Percentiles rank a stretch among this genome's conserved stretches.
phyloP scores from a whole-genome alignment of 495 filamentous ascomycete genomes.

The Hypoxylon lienhwacheense region DNA sequence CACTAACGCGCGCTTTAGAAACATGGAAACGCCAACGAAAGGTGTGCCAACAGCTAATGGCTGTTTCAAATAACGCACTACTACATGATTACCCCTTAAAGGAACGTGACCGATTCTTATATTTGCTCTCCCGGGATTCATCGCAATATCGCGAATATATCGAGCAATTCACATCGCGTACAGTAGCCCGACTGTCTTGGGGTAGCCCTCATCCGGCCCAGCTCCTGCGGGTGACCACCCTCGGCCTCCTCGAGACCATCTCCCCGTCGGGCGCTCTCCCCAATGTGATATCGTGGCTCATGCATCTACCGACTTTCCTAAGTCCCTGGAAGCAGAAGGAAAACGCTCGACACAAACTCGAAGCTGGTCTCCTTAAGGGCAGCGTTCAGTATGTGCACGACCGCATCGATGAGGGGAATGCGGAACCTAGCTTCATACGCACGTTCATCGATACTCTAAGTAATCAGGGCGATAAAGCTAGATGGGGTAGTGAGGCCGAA shows the following conservation, averaged over 20 bases:
- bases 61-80: conserved; percentile 43
- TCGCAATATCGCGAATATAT: conserved; percentile 56
- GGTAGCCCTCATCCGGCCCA: conserved; percentile 52
- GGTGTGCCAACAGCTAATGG: conserved; percentile 61
- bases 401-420: conserved; percentile 26
- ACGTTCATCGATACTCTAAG: conserved; percentile 45
- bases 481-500: conserved; percentile 38
- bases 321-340: conserved; percentile 59
- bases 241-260: conserved; percentile 61
- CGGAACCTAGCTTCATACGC: conserved; percentile 47
- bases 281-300: conserved; percentile 51
- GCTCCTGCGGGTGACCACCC: conserved; percentile 57
- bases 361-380: conserved; percentile 42
- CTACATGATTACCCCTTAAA: conserved; percentile 56
- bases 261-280: conserved; percentile 59
- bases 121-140: conserved; percentile 44
- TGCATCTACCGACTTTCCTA: conserved; percentile 45
- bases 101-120: conserved; percentile 59
- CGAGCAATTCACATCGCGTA: conserved; percentile 62
- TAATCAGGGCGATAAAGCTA: conserved; percentile 8
- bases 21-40: conserved; percentile 61
- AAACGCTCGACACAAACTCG: conserved; percentile 43
- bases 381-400: conserved; percentile 48
- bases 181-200: conserved; percentile 62
- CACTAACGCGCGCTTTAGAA: conserved; percentile 39